phyloP scores from a whole-genome alignment of 75 land plant species.

The Azolla pinnata region DNA sequence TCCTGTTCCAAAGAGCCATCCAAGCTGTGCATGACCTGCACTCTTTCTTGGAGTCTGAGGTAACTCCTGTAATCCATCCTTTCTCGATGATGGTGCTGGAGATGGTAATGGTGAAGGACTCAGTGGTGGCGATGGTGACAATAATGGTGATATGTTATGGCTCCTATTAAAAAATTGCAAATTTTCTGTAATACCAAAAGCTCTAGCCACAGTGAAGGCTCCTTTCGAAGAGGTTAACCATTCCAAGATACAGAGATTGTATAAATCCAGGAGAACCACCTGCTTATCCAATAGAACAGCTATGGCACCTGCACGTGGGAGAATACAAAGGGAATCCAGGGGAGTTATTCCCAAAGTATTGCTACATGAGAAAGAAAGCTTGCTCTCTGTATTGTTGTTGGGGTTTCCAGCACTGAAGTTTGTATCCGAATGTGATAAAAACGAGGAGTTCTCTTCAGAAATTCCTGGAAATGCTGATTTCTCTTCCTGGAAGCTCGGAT shows the following conservation, averaged over 20 bases:
- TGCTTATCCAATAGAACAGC: constrained; percentile 40
- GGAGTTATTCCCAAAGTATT: constrained; percentile 22
- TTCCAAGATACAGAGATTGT: constrained; percentile 23
- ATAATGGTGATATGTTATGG: constrained; percentile 7
- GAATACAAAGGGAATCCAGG: constrained; percentile 27
- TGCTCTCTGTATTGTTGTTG: constrained; percentile 2
- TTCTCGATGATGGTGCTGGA: background rate
- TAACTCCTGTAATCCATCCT: background rate
- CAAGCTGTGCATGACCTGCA: background rate
- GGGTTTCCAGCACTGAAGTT: no score
- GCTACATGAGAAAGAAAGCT: background rate
- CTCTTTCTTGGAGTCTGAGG: constrained; percentile 2
- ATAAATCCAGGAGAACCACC: constrained; percentile 36
- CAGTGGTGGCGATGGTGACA: no score
- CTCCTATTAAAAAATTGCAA: background rate
- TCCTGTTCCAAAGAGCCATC: constrained; percentile 7
- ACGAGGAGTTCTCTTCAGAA: background rate
- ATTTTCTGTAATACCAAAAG: constrained; percentile 1
- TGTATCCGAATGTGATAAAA: background rate
- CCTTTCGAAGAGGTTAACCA: constrained; percentile 39
- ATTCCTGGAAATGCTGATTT: no score
- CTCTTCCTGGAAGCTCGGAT: no score
- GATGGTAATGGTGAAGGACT: constrained; percentile 3
- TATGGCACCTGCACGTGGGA: constrained; percentile 33
- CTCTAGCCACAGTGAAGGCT: constrained; percentile 33